These are phyloP conservation scores for Leccinum barrowsii DNA, from an alignment of 768 basidiomycete genomes.

Conservation along the genomic window DNA sequence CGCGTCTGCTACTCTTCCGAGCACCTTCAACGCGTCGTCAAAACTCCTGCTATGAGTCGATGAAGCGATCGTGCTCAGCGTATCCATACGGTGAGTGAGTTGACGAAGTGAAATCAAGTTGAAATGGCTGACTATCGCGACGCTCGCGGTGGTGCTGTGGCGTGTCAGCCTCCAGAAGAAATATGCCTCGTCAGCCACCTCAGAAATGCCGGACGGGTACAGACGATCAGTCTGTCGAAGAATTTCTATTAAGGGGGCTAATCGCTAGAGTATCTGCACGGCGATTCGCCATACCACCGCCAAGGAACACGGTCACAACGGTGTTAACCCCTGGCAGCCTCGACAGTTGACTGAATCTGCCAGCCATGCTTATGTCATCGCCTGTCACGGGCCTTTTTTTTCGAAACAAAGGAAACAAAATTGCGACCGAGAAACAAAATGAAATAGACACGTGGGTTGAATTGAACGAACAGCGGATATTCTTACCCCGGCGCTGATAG, in stretches of 20 bases:
- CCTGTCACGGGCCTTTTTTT: too few species aligned
- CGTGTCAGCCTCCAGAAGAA: conserved; percentile 17
- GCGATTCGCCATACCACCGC: not conserved
- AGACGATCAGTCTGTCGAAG: not conserved
- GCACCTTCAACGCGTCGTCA: conserved; percentile 21
- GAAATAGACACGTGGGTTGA: too few species aligned
- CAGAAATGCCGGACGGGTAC: too few species aligned
- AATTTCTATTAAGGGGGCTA: not conserved
- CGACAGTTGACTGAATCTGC: not conserved
- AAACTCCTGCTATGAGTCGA: not conserved
- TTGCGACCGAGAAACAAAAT: too few species aligned
- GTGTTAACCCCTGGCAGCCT: too few species aligned
- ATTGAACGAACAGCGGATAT: too few species aligned
- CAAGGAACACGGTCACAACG: not conserved
- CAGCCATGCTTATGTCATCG: not conserved
- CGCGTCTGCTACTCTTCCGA: conserved; percentile 29
- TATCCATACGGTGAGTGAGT: conserved; percentile 7
- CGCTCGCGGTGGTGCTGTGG: not conserved
- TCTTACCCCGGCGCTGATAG: too few species aligned
- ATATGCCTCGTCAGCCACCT: conserved; percentile 10
- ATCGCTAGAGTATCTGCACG: not conserved
- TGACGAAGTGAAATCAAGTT: not conserved
- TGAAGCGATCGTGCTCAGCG: not conserved
- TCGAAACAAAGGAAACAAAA: too few species aligned
- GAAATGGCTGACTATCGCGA: conserved; percentile 1